Evolutionary conservation across 2,329 filamentous ascomycete genomes (phyloP).

Genomic region (Penicillium psychrosexuale): DNA sequence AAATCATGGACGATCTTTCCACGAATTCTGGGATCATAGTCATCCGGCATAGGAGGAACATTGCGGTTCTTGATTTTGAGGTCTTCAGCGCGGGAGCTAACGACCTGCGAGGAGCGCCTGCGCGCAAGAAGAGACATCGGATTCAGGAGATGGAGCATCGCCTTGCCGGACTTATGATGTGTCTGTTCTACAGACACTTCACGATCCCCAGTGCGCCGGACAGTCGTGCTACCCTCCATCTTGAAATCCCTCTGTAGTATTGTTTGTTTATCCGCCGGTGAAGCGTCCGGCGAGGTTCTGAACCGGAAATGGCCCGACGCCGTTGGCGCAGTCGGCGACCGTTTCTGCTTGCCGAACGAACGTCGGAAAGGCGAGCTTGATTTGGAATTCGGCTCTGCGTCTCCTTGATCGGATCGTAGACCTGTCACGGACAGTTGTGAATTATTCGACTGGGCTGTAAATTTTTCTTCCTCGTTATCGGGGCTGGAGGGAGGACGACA

Average conservation of each 20-base stretch:
- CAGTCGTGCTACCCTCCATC: conserved; percentile 17
- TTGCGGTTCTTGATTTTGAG: conserved; percentile 50
- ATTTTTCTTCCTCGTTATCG: conserved; percentile 25
- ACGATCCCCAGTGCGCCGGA: conserved; percentile 28
- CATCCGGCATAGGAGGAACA: conserved; percentile 54
- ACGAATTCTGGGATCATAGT: conserved; percentile 62
- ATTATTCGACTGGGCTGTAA: conserved; percentile 26
- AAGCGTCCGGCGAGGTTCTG: conserved; percentile 30
- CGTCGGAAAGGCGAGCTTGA: conserved; percentile 36
- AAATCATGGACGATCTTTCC: conserved; percentile 65
- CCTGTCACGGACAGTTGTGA: conserved; percentile 26
- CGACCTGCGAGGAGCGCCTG: conserved; percentile 53
- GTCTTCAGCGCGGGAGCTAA: conserved; percentile 50
- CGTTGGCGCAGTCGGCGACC: conserved; percentile 26
- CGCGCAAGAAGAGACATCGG: conserved; percentile 60
- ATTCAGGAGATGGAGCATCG: conserved; percentile 56
- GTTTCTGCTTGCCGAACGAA: conserved; percentile 36
- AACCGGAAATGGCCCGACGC: conserved; percentile 27
- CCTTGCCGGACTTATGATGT: conserved; percentile 44
- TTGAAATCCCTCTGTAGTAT: conserved; percentile 27
- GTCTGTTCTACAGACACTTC: conserved; percentile 28
- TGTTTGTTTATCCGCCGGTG: conserved; percentile 22
- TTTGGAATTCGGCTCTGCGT: conserved; percentile 29
- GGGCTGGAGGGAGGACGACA: conserved; percentile 33
- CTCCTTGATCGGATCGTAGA: conserved; percentile 24